phyloP scores from a whole-genome alignment of 768 basidiomycete genomes.

The Lepiota venenata region DNA sequence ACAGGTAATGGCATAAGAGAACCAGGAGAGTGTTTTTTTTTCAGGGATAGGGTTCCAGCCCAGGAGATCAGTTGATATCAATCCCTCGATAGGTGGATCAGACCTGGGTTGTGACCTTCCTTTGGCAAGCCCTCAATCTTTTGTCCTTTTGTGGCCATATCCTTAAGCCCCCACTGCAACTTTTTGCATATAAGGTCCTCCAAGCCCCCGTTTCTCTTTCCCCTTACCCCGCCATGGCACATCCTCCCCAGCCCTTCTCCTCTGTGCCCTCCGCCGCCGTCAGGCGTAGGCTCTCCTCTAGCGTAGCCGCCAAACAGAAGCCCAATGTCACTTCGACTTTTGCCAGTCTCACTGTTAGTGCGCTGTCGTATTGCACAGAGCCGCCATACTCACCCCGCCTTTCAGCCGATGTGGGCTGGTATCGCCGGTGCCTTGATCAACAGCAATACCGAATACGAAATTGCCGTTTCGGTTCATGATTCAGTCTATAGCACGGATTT shows the following conservation, averaged over 20 bases:
- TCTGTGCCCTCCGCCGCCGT: conserved; percentile 63
- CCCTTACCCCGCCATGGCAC: conserved; percentile 44
- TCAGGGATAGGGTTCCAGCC: not conserved
- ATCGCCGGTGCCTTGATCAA: conserved; percentile 62
- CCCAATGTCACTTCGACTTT: conserved; percentile 54
- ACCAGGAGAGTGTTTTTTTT: not conserved
- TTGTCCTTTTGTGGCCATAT: conserved; percentile 22
- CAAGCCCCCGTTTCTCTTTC: conserved; percentile 19
- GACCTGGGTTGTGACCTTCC: not conserved
- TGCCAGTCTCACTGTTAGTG: conserved; percentile 64
- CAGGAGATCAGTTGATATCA: not conserved
- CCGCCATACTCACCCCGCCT: conserved; percentile 16
- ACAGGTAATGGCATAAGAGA: not conserved
- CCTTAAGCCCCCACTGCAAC: conserved; percentile 16
- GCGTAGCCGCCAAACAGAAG: conserved; percentile 38
- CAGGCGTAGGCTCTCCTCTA: conserved; percentile 67
- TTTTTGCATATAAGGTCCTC: conserved; percentile 25
- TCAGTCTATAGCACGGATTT: conserved; percentile 85
- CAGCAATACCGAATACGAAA: conserved; percentile 59
- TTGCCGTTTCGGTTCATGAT: conserved; percentile 81
- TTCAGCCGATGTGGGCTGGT: conserved; percentile 87
- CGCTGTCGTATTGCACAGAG: conserved; percentile 6
- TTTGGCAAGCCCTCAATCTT: conserved; percentile 10
- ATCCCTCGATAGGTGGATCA: conserved; percentile 4
- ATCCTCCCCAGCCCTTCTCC: conserved; percentile 45